phyloP scores from a whole-genome alignment of 352 stramenopile species.

The Thraustotheca clavata region DNA sequence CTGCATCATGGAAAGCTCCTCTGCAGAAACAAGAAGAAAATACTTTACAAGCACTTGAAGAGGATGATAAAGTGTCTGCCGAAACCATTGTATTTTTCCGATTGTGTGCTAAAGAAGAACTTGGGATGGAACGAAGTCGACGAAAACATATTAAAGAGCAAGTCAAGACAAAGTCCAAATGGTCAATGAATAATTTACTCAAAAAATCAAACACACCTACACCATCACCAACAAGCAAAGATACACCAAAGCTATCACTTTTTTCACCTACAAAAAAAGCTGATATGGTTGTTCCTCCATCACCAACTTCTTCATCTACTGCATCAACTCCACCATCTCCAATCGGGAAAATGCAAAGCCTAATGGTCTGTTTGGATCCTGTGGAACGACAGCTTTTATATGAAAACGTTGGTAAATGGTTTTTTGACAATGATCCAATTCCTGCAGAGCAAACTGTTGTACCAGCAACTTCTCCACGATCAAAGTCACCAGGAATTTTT shows the following conservation, averaged over 20 bases:
- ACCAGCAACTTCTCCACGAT: neutral
- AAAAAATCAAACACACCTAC: conserved; percentile 13
- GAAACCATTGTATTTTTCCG: conserved; percentile 78
- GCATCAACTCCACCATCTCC: neutral
- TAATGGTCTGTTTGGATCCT: neutral
- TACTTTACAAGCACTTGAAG: conserved; percentile 53
- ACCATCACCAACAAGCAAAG: neutral
- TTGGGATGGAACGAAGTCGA: conserved; percentile 54
- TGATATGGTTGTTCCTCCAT: neutral
- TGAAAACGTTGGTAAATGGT: conserved; percentile 3
- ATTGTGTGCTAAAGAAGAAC: conserved; percentile 49
- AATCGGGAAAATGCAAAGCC: neutral
- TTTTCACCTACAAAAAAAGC: conserved; percentile 5
- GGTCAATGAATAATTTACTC: neutral
- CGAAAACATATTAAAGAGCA: conserved; percentile 20
- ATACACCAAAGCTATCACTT: conserved; percentile 3
- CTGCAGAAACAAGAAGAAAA: conserved; percentile 37
- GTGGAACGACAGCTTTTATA: conserved; percentile 15
- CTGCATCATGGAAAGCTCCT: conserved; percentile 43
- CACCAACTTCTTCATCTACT: neutral
- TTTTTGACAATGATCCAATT: neutral
- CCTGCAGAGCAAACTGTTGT: too few species aligned
- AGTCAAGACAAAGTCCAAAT: conserved; percentile 1
- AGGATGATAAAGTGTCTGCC: conserved; percentile 41
- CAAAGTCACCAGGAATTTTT: neutral